Percentiles rank a stretch among this genome's conserved stretches.
These are phyloP conservation scores for Boletus rubescentipes DNA, from an alignment of 768 basidiomycete genomes.

Conservation along the genomic window DNA sequence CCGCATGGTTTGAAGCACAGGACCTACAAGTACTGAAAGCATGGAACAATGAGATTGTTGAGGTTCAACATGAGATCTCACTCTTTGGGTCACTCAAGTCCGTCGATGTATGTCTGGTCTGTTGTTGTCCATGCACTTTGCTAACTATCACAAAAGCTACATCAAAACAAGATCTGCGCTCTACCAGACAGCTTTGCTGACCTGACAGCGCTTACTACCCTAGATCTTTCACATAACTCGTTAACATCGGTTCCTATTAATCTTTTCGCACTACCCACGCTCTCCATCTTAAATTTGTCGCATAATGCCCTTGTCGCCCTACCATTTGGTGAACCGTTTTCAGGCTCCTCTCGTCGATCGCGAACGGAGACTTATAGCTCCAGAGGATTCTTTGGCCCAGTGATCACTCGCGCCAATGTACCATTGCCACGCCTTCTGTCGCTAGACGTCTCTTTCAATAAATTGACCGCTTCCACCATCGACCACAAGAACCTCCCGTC, in stretches of 20 bases:
- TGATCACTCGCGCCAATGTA: constrained; percentile 56
- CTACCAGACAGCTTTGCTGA: constrained; percentile 70
- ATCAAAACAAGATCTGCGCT: constrained; percentile 64
- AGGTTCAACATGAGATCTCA: constrained; percentile 80
- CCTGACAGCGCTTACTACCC: constrained; percentile 58
- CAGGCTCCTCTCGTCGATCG: constrained; percentile 20
- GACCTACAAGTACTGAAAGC: constrained; percentile 75
- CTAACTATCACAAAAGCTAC: constrained; percentile 47
- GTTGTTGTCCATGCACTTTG: background rate
- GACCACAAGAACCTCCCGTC: constrained; percentile 53
- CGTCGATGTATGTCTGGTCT: constrained; percentile 59
- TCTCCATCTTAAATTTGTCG: constrained; percentile 67
- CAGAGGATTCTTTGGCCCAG: constrained; percentile 63
- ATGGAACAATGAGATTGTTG: constrained; percentile 77
- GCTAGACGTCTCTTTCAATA: constrained; percentile 69
- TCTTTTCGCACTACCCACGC: constrained; percentile 66
- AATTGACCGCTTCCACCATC: constrained; percentile 53
- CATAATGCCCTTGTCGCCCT: constrained; percentile 63
- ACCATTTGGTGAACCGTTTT: constrained; percentile 63
- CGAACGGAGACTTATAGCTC: constrained; percentile 33
- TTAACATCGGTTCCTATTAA: constrained; percentile 61
- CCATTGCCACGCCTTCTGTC: constrained; percentile 66
- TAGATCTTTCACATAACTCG: constrained; percentile 76
- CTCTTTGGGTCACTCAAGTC: constrained; percentile 81
- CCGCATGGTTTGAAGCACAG: constrained; percentile 81